Evolutionary conservation across 345 rosid species (phyloP).

Genomic region (Arabidopsis arenosa): DNA sequence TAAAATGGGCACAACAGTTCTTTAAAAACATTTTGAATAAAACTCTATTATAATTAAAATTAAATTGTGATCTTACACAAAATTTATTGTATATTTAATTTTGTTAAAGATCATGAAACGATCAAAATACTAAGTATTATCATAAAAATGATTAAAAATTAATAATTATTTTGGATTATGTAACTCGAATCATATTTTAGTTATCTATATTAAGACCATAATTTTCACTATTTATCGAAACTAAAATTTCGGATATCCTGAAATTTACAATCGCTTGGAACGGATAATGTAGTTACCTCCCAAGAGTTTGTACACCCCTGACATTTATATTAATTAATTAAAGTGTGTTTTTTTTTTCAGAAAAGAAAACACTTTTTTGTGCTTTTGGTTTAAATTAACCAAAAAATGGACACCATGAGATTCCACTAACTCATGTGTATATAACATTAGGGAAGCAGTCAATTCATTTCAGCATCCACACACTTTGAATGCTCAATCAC

Average conservation of each 20-base stretch:
- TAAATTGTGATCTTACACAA: too few relatives aligned
- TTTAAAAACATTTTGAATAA: neutral
- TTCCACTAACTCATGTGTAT: constrained; percentile 45
- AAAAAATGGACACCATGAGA: constrained; percentile 45
- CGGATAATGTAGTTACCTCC: neutral
- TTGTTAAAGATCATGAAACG: too few relatives aligned
- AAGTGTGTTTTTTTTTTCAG: neutral
- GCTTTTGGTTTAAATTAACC: constrained; percentile 35
- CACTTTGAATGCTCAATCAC: constrained; percentile 45
- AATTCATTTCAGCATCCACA: constrained; percentile 47
- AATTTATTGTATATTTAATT: too few relatives aligned
- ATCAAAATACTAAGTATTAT: too few relatives aligned
- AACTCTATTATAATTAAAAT: too few relatives aligned
- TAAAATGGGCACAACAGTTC: neutral
- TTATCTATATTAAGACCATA: neutral
- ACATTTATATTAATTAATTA: neutral
- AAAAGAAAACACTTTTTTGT: constrained; percentile 11
- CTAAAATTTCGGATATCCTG: neutral
- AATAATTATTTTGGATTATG: neutral
- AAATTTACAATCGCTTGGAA: neutral
- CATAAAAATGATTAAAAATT: neutral
- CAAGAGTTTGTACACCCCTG: neutral
- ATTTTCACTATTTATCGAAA: neutral
- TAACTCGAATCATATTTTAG: neutral
- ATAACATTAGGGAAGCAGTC: constrained; percentile 29